These are phyloP conservation scores for Leccinum subfulvum DNA, from an alignment of 1,284 basidiomycete genomes.

Conservation along the genomic window DNA sequence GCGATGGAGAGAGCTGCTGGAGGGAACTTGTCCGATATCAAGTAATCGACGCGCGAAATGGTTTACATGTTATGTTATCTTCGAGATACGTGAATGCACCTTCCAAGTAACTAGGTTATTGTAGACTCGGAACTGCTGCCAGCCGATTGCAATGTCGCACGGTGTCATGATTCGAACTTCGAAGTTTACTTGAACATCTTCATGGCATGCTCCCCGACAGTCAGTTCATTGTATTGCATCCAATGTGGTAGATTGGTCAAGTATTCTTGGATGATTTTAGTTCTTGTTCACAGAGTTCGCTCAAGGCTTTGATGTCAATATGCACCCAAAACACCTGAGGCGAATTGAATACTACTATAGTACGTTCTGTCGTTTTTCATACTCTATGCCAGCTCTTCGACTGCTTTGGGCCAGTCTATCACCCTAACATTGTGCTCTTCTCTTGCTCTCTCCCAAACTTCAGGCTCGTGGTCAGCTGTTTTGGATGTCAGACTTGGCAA, in stretches of 20 bases:
- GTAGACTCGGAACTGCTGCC: not conserved
- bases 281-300: not conserved
- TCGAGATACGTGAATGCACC: not conserved
- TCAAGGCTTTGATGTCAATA: not conserved
- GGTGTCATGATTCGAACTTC: too few relatives aligned
- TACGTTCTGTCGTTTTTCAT: not conserved
- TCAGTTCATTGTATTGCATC: not conserved
- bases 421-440: not conserved
- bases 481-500: not conserved
- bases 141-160: too few relatives aligned
- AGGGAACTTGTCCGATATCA: conserved; percentile 49
- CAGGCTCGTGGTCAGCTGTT: not conserved
- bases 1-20: conserved; percentile 66
- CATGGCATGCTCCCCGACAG: too few relatives aligned
- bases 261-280: not conserved
- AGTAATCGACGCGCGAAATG: conserved; percentile 19
- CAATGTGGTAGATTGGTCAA: not conserved
- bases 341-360: too few relatives aligned
- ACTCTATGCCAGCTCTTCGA: not conserved
- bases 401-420: not conserved
- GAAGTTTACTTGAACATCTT: too few relatives aligned
- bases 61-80: not conserved
- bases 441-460: not conserved
- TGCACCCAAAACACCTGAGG: not conserved
- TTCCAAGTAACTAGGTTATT: not conserved